Evolutionary conservation across 331 rosid species (phyloP).

Genomic region (Arachis monticola): DNA sequence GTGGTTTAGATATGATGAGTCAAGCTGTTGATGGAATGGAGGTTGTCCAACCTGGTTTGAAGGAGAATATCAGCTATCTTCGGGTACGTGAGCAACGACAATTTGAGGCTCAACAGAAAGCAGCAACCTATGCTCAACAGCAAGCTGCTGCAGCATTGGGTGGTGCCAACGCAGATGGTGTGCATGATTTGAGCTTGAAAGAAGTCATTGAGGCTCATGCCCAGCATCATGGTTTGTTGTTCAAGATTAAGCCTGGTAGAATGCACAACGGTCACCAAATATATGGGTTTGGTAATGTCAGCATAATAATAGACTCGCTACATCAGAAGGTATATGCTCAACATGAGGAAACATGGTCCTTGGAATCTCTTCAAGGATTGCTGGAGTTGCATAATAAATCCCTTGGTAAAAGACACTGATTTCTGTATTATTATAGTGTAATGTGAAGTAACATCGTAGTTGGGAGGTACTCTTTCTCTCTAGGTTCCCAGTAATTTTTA

Average conservation of each 20-base stretch:
- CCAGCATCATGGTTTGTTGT: conserved; percentile 72
- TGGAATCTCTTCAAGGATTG: conserved; percentile 73
- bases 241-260: conserved; percentile 82
- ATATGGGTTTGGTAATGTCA: conserved; percentile 85
- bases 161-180: background rate
- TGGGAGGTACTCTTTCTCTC: conserved; percentile 39
- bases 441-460: conserved; percentile 34
- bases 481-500: background rate
- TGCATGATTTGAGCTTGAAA: conserved; percentile 78
- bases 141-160: too few species aligned
- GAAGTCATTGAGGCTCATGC: conserved; percentile 90
- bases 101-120: too few species aligned
- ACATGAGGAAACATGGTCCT: conserved; percentile 73
- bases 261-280: conserved; percentile 84
- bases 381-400: conserved; percentile 75
- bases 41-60: too few species aligned
- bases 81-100: too few species aligned
- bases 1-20: too few species aligned
- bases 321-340: conserved; percentile 85
- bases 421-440: too few species aligned
- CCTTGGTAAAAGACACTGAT: conserved; percentile 55
- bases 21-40: too few species aligned
- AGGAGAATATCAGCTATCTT: too few species aligned
- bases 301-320: conserved; percentile 79
- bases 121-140: too few species aligned